These are phyloP conservation scores for Penicillium paradoxum DNA, from an alignment of 495 filamentous ascomycete genomes.

Conservation along the genomic window DNA sequence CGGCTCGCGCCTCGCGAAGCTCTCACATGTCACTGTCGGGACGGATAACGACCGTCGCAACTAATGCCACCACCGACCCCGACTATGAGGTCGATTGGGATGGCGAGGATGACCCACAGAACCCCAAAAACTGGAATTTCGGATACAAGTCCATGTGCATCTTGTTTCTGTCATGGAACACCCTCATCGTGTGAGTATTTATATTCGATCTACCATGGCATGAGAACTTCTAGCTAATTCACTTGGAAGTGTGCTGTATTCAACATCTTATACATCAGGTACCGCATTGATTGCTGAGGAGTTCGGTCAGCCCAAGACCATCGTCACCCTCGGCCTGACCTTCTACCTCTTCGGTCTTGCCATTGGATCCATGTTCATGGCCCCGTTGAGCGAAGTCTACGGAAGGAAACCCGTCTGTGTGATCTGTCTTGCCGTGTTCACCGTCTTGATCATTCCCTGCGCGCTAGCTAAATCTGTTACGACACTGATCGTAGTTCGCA, in stretches of 20 bases:
- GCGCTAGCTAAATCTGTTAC: slow-evolving; percentile 61
- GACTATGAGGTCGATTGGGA: slow-evolving; percentile 75
- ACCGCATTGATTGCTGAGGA: slow-evolving; percentile 61
- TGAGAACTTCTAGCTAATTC: background rate
- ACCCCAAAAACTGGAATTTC: slow-evolving; percentile 73
- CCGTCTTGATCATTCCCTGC: slow-evolving; percentile 64
- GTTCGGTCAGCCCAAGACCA: slow-evolving; percentile 53
- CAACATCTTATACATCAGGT: slow-evolving; percentile 73
- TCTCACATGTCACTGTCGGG: slow-evolving; percentile 29
- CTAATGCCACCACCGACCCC: slow-evolving; percentile 55
- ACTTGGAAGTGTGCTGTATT: slow-evolving; percentile 63
- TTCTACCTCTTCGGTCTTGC: slow-evolving; percentile 67
- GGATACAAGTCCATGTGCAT: slow-evolving; percentile 62
- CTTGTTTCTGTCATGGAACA: slow-evolving; percentile 62
- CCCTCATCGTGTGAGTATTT: slow-evolving; percentile 56
- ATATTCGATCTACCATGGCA: no score
- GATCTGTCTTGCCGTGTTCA: slow-evolving; percentile 55
- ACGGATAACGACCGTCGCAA: slow-evolving; percentile 51
- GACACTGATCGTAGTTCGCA: slow-evolving; percentile 63
- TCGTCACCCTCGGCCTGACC: slow-evolving; percentile 72
- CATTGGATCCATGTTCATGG: slow-evolving; percentile 65
- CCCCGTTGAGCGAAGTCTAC: slow-evolving; percentile 73
- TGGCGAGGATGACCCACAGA: slow-evolving; percentile 55
- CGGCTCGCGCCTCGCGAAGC: slow-evolving; percentile 15
- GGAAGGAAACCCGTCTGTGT: slow-evolving; percentile 73